These are phyloP conservation scores for Mycena venus DNA, from an alignment of 768 basidiomycete genomes.

Conservation along the genomic window DNA sequence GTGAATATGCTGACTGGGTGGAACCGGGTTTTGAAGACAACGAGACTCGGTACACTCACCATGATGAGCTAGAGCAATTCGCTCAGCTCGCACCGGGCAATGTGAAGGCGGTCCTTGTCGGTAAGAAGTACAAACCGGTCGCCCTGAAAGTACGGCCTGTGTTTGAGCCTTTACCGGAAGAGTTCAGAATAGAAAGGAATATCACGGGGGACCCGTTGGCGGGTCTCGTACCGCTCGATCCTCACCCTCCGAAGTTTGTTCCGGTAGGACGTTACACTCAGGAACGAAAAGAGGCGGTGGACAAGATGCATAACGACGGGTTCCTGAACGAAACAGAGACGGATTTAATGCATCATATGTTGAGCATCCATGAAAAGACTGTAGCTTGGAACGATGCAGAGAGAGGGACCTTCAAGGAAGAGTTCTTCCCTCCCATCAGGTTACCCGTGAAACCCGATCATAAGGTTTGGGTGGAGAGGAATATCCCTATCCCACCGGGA, in stretches of 20 bases:
- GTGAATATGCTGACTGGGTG: too few species aligned
- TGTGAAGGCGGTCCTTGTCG: not conserved
- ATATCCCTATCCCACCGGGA: conserved; percentile 38
- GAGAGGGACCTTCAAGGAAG: not conserved
- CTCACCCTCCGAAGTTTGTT: not conserved
- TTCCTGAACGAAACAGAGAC: not conserved
- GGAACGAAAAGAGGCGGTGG: not conserved
- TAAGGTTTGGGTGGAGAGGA: conserved; percentile 22
- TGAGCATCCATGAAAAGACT: not conserved
- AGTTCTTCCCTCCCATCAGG: too few species aligned
- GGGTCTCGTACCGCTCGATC: not conserved
- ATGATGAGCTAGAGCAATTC: too few species aligned
- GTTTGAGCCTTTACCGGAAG: too few species aligned
- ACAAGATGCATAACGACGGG: not conserved
- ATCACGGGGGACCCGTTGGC: not conserved
- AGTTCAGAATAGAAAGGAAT: too few species aligned
- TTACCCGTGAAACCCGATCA: conserved; percentile 39
- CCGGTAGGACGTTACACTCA: not conserved
- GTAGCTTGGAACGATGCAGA: conserved; percentile 1
- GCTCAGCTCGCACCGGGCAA: too few species aligned
- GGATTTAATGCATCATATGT: not conserved
- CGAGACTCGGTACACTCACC: not conserved
- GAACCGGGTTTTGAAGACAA: too few species aligned
- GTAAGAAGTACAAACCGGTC: too few species aligned
- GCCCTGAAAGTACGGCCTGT: too few species aligned